These are phyloP conservation scores for Xanthoceras sorbifolium DNA, from an alignment of 345 rosid genomes.

Conservation along the genomic window DNA sequence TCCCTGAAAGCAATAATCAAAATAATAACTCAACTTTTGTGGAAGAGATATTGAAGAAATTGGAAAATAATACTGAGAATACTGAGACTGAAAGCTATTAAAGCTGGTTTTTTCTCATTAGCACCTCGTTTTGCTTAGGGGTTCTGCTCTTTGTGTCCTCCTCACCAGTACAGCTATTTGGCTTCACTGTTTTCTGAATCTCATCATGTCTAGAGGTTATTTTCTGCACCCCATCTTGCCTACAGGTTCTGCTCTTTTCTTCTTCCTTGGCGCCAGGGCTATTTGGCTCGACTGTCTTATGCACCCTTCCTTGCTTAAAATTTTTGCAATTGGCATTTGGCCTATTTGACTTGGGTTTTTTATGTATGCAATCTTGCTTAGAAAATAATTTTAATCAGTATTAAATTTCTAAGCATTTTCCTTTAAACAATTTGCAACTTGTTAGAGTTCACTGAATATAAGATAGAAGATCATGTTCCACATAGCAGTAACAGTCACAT, in stretches of 20 bases:
- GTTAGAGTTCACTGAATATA: not conserved
- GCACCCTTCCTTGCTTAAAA: constrained; percentile 25
- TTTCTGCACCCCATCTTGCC: constrained; percentile 10
- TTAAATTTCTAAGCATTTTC: not conserved
- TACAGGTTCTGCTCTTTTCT: not conserved
- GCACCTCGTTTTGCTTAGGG: constrained; percentile 21
- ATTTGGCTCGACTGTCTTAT: constrained; percentile 6
- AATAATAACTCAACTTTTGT: not conserved
- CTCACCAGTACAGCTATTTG: not conserved
- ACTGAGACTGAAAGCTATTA: constrained; percentile 12
- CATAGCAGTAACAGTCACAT: not conserved
- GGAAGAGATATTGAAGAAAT: constrained; percentile 11
- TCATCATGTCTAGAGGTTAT: not conserved
- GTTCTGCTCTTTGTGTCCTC: not conserved
- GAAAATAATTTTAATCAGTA: not conserved
- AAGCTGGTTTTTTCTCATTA: constrained; percentile 22
- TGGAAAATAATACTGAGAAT: not conserved
- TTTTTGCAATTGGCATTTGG: not conserved
- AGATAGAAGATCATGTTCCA: not conserved
- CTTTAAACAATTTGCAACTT: not conserved
- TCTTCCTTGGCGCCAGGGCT: not conserved
- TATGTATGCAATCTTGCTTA: not conserved
- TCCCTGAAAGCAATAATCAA: constrained; percentile 26
- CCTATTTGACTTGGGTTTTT: constrained; percentile 14
- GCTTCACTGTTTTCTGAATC: not conserved